A percentile compares a stretch with the other conserved stretches of the same genome.
Conservation (phyloP, 2,329 filamentous ascomycete species). For the Epichloe bromicola region DNA sequence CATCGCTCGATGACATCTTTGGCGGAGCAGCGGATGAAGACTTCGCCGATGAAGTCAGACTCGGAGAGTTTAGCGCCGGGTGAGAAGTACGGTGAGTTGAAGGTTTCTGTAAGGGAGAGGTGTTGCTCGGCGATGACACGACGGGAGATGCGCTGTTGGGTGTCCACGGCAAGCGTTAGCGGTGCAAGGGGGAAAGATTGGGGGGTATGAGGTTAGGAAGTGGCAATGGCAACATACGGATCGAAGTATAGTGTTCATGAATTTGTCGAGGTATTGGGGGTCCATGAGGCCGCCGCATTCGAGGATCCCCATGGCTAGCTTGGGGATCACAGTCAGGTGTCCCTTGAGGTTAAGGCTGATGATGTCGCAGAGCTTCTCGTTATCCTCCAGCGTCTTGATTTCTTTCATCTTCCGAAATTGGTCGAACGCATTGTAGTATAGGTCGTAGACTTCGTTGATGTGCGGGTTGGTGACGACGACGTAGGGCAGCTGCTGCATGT, state of each 20-base stretch:
- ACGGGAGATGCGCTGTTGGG: constrained; percentile 67
- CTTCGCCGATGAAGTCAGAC: constrained; percentile 84
- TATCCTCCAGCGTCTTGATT: constrained; percentile 76
- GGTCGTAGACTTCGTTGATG: constrained; percentile 87
- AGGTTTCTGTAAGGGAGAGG: constrained; percentile 86
- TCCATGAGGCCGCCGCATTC: constrained; percentile 78
- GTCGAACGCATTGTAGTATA: constrained; percentile 97
- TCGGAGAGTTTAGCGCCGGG: constrained; percentile 60
- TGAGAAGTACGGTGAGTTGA: constrained; percentile 81
- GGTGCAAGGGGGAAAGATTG: neutral
- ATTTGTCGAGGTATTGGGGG: constrained; percentile 69
- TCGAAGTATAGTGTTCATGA: constrained; percentile 88
- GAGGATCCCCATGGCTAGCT: constrained; percentile 84
- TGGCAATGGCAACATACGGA: constrained; percentile 48
- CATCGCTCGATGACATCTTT: constrained; percentile 79
- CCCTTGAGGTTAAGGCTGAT: constrained; percentile 70
- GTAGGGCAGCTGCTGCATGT: constrained; percentile 94
- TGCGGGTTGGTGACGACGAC: constrained; percentile 92
- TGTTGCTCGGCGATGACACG: constrained; percentile 97
- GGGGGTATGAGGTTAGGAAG: neutral
- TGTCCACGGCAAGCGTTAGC: neutral
- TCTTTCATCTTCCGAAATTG: constrained; percentile 72
- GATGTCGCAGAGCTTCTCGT: constrained; percentile 72
- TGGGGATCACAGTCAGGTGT: constrained; percentile 86
- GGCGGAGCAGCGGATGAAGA: constrained; percentile 86